Percentiles rank a stretch among this genome's conserved stretches.
Evolutionary conservation across 208 protist genomes (phyloP).

Genomic region (Trypanosoma platydactyli): DNA sequence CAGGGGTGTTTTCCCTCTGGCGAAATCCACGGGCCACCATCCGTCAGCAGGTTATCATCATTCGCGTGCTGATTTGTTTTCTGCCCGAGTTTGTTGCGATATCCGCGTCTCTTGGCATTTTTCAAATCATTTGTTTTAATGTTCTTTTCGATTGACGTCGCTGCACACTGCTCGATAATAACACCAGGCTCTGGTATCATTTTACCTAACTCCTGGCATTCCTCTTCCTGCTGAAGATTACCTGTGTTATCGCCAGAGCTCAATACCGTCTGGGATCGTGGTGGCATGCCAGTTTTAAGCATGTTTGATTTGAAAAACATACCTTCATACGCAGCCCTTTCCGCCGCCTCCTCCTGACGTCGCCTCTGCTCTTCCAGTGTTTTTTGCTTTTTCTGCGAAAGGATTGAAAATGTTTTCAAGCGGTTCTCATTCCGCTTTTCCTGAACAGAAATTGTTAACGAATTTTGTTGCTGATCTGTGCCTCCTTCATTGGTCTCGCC

Average conservation of each 20-base stretch:
- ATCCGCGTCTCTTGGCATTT: background rate
- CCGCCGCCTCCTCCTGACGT: conserved; percentile 25
- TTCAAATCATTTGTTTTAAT: background rate
- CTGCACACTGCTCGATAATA: conserved; percentile 25
- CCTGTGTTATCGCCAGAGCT: background rate
- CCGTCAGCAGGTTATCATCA: conserved; percentile 31
- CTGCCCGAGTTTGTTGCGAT: background rate
- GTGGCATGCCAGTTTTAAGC: background rate
- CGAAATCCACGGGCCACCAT: conserved; percentile 56
- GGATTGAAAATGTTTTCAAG: background rate
- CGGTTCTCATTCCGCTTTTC: background rate
- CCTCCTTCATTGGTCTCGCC: background rate
- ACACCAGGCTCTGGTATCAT: conserved; percentile 41
- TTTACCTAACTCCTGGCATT: background rate
- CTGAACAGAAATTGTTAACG: background rate
- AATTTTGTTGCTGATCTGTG: background rate
- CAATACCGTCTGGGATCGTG: background rate
- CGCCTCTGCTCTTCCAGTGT: conserved; percentile 20
- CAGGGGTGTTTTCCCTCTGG: conserved; percentile 41
- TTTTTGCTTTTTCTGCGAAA: conserved; percentile 19
- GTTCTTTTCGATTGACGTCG: background rate
- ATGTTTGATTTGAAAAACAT: conserved; percentile 15
- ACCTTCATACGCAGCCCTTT: conserved; percentile 29
- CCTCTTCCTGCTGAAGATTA: background rate
- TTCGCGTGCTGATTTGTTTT: background rate